phyloP scores from a whole-genome alignment of 2,329 filamentous ascomycete genomes.

The Sclerotinia minor region DNA sequence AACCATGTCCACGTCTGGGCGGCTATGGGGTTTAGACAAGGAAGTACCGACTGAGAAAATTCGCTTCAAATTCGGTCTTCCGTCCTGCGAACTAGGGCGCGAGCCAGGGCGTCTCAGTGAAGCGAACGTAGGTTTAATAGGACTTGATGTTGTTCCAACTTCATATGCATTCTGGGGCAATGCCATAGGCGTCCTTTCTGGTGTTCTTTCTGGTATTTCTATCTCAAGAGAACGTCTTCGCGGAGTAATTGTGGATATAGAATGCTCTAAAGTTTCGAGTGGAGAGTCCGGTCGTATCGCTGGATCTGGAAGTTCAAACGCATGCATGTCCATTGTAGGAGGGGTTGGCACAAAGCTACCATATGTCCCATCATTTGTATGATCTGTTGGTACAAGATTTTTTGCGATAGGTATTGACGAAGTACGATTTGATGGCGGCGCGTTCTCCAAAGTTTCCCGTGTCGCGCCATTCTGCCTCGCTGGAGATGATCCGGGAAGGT shows the following conservation, averaged over 20 bases:
- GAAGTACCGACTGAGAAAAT: slow-evolving; percentile 38
- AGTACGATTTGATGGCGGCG: not conserved
- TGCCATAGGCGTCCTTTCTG: slow-evolving; percentile 7
- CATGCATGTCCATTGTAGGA: slow-evolving; percentile 42
- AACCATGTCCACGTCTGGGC: slow-evolving; percentile 52
- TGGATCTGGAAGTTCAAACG: slow-evolving; percentile 61
- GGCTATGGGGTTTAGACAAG: slow-evolving; percentile 45
- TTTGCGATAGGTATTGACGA: slow-evolving; percentile 5
- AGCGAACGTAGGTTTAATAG: slow-evolving; percentile 35
- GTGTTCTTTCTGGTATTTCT: slow-evolving; percentile 4
- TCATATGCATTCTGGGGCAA: slow-evolving; percentile 45
- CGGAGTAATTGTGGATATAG: slow-evolving; percentile 3
- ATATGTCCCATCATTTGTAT: slow-evolving; percentile 45
- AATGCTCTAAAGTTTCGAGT: slow-evolving; percentile 1
- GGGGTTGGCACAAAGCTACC: slow-evolving; percentile 64
- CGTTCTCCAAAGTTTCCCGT: not conserved
- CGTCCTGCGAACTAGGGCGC: slow-evolving; percentile 27
- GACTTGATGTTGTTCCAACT: slow-evolving; percentile 44
- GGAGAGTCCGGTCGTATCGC: slow-evolving; percentile 43
- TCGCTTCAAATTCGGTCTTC: slow-evolving; percentile 34
- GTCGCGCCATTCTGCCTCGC: slow-evolving; percentile 16
- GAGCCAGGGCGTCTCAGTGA: slow-evolving; percentile 31
- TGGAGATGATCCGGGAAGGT: slow-evolving; percentile 23
- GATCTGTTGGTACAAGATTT: not conserved
- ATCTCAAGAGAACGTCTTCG: slow-evolving; percentile 15